Base-by-base conservation (phyloP, 768 basidiomycete species). In the Hypsizygus marmoreus region DNA sequence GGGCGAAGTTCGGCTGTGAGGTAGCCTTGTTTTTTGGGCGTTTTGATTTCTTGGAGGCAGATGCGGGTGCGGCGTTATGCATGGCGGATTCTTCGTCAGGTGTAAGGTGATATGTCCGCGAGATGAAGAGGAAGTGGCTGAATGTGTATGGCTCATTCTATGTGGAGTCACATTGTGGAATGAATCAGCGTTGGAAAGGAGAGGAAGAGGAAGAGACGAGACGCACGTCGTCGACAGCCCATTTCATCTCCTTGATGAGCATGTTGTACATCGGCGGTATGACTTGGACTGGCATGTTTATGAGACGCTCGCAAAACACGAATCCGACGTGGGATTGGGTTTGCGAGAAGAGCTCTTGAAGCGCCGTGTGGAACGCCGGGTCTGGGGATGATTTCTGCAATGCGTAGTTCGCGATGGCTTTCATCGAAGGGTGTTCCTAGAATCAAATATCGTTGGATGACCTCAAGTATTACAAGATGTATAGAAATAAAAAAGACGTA, bases 241-340 rank as follows among this genome's bases (percentile, higher is more conserved):
- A 81, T 28, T 81, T 71, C n/a, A 97, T 71, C 63, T 99, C 95
- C 36, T 89, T 83, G 0, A 73, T 69, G 17, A 98, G 74, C 88
- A 97, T 93, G 33, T 75, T 75, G 65, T 95, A 97, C 84, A 97
- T 87, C 1, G 92, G 94, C 4, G 93, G 88, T 7, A 95, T 77
- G 26, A 94, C 82, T 56, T 97, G 91, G 11, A 93, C 86, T 0
- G 95, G 95, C 85, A 99, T 95, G 63, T 98, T 99, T 54, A 97
- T 76, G 40, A 98, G 73, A 0, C 95, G 77, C 63, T 97, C 92
- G 52, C 86, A 88, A 53, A 99, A 72, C 7, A 97, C 75, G 13
- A 97, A 74, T 2, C 91, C 95, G 35, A 95, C 80, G 50, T 88
- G 81, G 12, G 72, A 70, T 28, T 69, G 65, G 26, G 55, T 72